A percentile compares a stretch with the other conserved stretches of the same genome.
Evolutionary conservation across 2,329 filamentous ascomycete species (phyloP).

Genomic region (Ophiostoma sp.): DNA sequence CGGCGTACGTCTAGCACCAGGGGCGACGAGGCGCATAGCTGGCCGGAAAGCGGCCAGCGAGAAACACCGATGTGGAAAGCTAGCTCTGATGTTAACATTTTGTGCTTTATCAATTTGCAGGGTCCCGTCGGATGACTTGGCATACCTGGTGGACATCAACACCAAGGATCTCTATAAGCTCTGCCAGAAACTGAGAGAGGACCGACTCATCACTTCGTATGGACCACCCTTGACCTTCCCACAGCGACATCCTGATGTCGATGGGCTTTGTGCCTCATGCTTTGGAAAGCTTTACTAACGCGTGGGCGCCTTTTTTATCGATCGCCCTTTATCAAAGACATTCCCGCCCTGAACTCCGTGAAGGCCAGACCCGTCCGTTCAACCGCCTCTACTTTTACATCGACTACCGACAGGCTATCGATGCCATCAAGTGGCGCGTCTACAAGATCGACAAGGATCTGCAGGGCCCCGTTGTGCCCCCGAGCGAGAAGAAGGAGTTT

Average conservation of each 20-base stretch:
- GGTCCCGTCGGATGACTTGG: constrained; percentile 79
- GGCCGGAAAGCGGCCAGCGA: neutral
- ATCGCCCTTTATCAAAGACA: constrained; percentile 42
- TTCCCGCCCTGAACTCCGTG: constrained; percentile 69
- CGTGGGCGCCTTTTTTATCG: neutral
- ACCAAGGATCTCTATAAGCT: constrained; percentile 88
- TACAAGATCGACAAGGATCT: constrained; percentile 84
- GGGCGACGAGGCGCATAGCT: neutral
- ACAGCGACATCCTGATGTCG: too few relatives aligned
- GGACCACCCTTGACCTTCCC: constrained; percentile 18
- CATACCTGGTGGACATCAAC: constrained; percentile 81
- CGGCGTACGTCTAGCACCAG: constrained; percentile 50
- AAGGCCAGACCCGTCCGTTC: constrained; percentile 74
- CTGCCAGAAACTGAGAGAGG: constrained; percentile 76
- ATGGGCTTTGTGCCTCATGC: too few relatives aligned
- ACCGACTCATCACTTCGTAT: constrained; percentile 77
- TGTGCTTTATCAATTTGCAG: constrained; percentile 9
- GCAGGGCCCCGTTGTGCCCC: constrained; percentile 73
- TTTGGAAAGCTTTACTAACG: neutral
- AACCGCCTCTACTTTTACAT: constrained; percentile 96
- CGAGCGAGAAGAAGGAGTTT: constrained; percentile 85
- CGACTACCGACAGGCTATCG: constrained; percentile 88
- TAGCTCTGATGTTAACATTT: constrained; percentile 32
- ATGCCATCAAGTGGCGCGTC: constrained; percentile 92
- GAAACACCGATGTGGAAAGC: constrained; percentile 38